These are phyloP conservation scores for Dimocarpus longan DNA, from an alignment of 345 rosid genomes.

Conservation along the genomic window DNA sequence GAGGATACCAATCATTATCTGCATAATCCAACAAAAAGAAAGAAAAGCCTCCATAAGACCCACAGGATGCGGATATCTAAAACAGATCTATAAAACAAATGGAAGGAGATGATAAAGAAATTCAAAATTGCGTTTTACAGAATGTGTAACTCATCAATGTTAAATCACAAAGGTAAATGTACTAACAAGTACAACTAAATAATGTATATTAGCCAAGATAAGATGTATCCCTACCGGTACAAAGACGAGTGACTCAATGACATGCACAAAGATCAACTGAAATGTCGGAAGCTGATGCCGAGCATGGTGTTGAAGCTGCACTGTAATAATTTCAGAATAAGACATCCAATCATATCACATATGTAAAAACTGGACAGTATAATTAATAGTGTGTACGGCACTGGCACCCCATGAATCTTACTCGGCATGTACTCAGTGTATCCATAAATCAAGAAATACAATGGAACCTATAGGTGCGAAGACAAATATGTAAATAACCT, in stretches of 20 bases:
- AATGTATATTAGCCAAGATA: background rate
- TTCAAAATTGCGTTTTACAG: background rate
- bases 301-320: conserved; percentile 99
- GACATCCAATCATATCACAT: conserved; percentile 34
- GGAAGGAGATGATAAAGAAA: background rate
- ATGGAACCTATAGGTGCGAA: background rate
- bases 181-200: background rate
- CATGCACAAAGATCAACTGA: conserved; percentile 98
- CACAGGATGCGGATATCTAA: background rate
- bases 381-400: background rate
- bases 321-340: conserved; percentile 60
- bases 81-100: background rate
- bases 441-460: conserved; percentile 7
- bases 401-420: background rate
- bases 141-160: background rate
- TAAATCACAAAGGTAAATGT: background rate
- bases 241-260: conserved; percentile 95
- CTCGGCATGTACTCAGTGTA: background rate
- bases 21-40: conserved; percentile 37
- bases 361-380: conserved; percentile 17
- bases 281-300: conserved; percentile 94
- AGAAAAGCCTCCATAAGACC: conserved; percentile 8
- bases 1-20: conserved; percentile 98
- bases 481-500: conserved; percentile 8
- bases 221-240: conserved; percentile 67